These are phyloP conservation scores for Coelastrella sp. DNA, from an alignment of 139 green algal species.

Conservation along the genomic window DNA sequence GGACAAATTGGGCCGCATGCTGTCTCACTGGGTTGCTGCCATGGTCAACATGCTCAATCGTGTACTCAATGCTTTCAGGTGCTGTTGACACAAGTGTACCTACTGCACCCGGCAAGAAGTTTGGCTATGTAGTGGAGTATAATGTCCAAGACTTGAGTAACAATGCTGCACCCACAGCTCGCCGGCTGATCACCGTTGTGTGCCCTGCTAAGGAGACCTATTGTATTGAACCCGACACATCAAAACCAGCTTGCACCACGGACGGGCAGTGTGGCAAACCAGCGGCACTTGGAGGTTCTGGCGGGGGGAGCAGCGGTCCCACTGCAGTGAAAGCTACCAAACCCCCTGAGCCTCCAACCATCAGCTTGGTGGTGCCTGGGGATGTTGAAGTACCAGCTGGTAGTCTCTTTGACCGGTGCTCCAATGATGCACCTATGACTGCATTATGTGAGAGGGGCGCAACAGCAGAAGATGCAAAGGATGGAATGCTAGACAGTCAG, in stretches of 20 bases:
- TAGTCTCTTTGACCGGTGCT: slow-evolving; percentile 49
- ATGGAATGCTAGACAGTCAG: slow-evolving; percentile 48
- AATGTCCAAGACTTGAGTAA: slow-evolving; percentile 46
- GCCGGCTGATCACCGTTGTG: slow-evolving; percentile 47
- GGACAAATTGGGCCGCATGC: too few species aligned
- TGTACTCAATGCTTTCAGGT: not conserved
- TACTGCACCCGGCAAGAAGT: slow-evolving; percentile 22
- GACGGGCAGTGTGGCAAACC: slow-evolving; percentile 36
- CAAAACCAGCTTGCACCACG: slow-evolving; percentile 39
- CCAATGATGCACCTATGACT: not conserved
- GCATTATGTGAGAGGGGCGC: slow-evolving; percentile 56
- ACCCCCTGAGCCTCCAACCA: not conserved
- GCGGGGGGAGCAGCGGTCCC: not conserved
- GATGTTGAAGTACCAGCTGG: slow-evolving; percentile 30
- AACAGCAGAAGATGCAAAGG: slow-evolving; percentile 40
- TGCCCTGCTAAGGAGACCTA: slow-evolving; percentile 44
- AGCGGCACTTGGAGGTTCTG: not conserved
- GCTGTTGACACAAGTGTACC: slow-evolving; percentile 51
- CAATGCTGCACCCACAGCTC: slow-evolving; percentile 51
- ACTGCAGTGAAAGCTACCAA: not conserved
- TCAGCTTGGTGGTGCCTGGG: slow-evolving; percentile 48
- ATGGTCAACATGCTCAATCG: too few species aligned
- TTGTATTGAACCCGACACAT: slow-evolving; percentile 34
- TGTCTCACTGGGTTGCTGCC: too few species aligned
- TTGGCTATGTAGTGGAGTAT: slow-evolving; percentile 49